These are phyloP conservation scores for Aureobasidium sp. DNA, from an alignment of 2,329 filamentous ascomycete genomes.

Conservation along the genomic window DNA sequence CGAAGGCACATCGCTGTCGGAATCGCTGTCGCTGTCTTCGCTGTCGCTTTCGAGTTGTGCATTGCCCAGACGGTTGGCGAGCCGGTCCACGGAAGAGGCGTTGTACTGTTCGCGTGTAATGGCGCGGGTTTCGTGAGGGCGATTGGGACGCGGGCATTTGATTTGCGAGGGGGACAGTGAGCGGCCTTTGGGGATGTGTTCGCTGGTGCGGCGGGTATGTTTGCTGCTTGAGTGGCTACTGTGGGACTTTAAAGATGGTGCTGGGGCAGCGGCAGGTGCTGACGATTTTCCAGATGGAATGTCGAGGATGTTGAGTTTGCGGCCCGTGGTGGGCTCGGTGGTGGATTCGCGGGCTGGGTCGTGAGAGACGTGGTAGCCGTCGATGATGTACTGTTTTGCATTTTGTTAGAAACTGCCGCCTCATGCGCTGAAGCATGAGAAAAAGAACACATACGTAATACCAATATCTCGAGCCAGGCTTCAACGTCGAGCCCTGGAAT, in stretches of 20 bases:
- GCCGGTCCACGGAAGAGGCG: slow-evolving; percentile 67
- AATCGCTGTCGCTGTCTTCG: slow-evolving; percentile 54
- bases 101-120: slow-evolving; percentile 77
- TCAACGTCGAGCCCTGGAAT: slow-evolving; percentile 80
- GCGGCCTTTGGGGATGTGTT: slow-evolving; percentile 78
- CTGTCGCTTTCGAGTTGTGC: slow-evolving; percentile 15
- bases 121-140: slow-evolving; percentile 77
- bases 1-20: slow-evolving; percentile 45
- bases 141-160: slow-evolving; percentile 79
- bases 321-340: slow-evolving; percentile 91
- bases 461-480: slow-evolving; percentile 92
- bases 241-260: slow-evolving; percentile 30
- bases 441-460: slow-evolving; percentile 60
- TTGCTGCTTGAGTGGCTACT: slow-evolving; percentile 34
- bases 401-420: not conserved
- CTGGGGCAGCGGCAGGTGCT: slow-evolving; percentile 33
- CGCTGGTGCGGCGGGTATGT: slow-evolving; percentile 41
- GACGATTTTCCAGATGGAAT: slow-evolving; percentile 51
- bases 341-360: slow-evolving; percentile 85
- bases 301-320: slow-evolving; percentile 95
- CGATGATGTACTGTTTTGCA: slow-evolving; percentile 72
- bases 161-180: slow-evolving; percentile 84
- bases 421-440: not conserved
- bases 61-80: slow-evolving; percentile 51
- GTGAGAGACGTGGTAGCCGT: slow-evolving; percentile 96